Evolutionary conservation across 495 filamentous ascomycete genomes (phyloP), one percentile per base, ranked within the genome.

Genomic region (Penicillium atrosanguineum): DNA sequence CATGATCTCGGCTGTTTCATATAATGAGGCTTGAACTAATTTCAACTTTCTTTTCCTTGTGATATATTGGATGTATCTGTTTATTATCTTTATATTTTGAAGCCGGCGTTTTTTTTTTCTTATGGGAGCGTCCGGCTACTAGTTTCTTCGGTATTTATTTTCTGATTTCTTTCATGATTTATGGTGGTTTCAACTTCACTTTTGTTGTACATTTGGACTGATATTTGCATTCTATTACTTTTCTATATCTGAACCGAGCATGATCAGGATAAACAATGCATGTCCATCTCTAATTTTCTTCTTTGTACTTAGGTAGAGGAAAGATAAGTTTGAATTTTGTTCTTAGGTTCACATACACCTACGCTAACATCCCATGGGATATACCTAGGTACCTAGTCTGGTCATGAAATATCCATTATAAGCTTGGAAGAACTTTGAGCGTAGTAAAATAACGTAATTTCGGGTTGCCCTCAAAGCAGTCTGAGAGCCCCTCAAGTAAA

Each of bases 11-110:
- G 19, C 12, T 7, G 28, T 19, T 3, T 5, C 18, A 7, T 36
- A 43, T 18, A 2, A 5, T 19, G 37, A 19, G 15, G 44, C 18
- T 25, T 15, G 18, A 29, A 26, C 15, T 44, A 18, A 56, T 34
- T 42, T 36, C 31, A 16, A 15, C 26, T 25, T 46, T 26, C 26
- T 34, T 46, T 46, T 44, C 39, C 31, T 25, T 50, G 48, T 50
- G 23, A 26, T 28, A 36, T 50, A 44, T 44, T 50, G 18, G 8
- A 21, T 11, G 20, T 44, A 43, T 44, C 12, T 44, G 15, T 36
- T 12, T 16, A 21, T 34, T 44, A 34, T 34, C 48, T 21, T 19
- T 50, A 8, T 34, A 16, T 23, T 44, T 39, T 36, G 18, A 43
- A 16, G 39, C 39, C 42, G 48, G 48, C 38, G 39, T 50, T 50